Base-by-base conservation (phyloP, 1,139 yeast genomes). In the Kodamaea suecica region DNA sequence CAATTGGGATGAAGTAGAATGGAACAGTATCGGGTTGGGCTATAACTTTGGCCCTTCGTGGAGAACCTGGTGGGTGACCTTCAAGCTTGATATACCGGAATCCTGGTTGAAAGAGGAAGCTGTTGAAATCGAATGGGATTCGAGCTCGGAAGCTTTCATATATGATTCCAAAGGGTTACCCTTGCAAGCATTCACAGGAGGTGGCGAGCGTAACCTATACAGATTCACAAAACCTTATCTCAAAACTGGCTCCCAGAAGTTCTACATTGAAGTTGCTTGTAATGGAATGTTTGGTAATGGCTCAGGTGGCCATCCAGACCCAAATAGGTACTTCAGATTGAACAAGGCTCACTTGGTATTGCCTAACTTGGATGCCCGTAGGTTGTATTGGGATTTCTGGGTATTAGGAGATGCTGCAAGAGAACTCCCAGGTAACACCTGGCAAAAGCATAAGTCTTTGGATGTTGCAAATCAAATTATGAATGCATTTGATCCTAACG, bases 211-310 rank as follows among this genome's bases (percentile, higher is more conserved):
- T 49, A 76, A 73, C 12, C 81, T 84, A 42, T 87, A 83, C 67
- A 73, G 71, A 24, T 50, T 92, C 30, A 95, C 96, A 2, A 50
- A 64, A 15, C 62, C 61, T 14, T 63, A 55, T 45, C 70, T 79
- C 71, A 63, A 58, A 30, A 43, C 59, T 10, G 61, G 63, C 5
- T 52, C 59, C 25, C 69, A 68, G 36, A 73, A 70, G 44, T 86
- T 88, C 50, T 92, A 84, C 59, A 65, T 92, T 38, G 98, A 92
- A 57, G 82, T 87, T 52, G 86, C 95, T 13, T 90, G 97, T 58
- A 92, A 92, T 59, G 95, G 95, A 15, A 88, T 92, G 95, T 84
- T 84, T 59, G 98, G 98, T 20, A 76, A 80, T 46, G 87, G 90
- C 29, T 62, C 60, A 38, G 78, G 73, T 29, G 79, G 83, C 3